A percentile compares a stretch with the other conserved stretches of the same genome.
Evolutionary conservation across 176 grass and related monocot genomes (phyloP).

Genomic region (Rhipidocladum racemiflorum): DNA sequence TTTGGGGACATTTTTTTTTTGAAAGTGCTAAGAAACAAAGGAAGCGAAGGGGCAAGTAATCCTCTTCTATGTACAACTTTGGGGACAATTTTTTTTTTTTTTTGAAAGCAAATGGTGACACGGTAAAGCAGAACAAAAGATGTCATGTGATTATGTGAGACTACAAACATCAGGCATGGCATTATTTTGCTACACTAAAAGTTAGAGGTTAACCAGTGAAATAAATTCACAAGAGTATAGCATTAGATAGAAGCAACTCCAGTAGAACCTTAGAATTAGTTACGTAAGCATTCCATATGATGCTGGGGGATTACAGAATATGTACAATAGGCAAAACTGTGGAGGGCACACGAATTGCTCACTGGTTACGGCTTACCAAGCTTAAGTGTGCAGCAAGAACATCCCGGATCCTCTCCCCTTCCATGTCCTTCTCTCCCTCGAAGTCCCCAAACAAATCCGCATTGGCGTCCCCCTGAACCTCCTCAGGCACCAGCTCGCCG

Average conservation of each 20-base stretch:
- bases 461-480: conserved; percentile 1
- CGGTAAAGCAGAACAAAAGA: background rate
- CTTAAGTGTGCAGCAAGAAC: conserved; percentile 70
- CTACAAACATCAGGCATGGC: background rate
- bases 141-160: background rate
- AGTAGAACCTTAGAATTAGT: background rate
- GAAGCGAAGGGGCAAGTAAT: too few species aligned
- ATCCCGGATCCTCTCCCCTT: conserved; percentile 71
- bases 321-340: background rate
- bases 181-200: background rate
- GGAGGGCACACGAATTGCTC: background rate
- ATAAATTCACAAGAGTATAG: background rate
- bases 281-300: conserved; percentile 19
- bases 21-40: background rate
- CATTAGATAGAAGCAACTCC: conserved; percentile 24
- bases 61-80: too few species aligned
- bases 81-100: fast-evolving
- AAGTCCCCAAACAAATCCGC: conserved; percentile 51
- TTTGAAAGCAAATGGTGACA: conserved; percentile 7
- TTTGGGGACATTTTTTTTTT: too few species aligned
- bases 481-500: conserved; percentile 45
- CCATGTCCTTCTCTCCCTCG: conserved; percentile 65
- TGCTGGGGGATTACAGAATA: conserved; percentile 10
- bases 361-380: conserved; percentile 43
- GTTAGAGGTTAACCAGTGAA: background rate